Conservation (phyloP, 1,284 basidiomycete species). For the Ceratobasidium papillatum region DNA sequence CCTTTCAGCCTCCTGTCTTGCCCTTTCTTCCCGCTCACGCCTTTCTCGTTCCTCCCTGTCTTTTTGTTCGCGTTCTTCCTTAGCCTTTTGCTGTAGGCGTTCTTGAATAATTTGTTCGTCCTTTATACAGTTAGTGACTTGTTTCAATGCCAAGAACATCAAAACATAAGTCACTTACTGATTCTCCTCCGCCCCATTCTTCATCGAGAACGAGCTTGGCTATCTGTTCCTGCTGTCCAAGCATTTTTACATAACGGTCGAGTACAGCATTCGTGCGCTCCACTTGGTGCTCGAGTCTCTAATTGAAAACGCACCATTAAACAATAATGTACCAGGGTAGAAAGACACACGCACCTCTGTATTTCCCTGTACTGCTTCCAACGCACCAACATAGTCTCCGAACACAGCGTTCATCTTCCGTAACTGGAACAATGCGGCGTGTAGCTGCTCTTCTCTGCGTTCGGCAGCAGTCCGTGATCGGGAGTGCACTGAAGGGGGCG, state of each 20-base stretch:
- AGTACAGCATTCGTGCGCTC: constrained; percentile 45
- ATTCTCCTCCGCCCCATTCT: constrained; percentile 46
- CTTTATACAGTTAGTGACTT: background rate
- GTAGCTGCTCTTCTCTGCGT: constrained; percentile 44
- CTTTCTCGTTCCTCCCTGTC: constrained; percentile 37
- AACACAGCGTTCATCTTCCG: constrained; percentile 44
- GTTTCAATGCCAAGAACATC: too few relatives aligned
- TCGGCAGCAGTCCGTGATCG: constrained; percentile 39
- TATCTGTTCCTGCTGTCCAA: constrained; percentile 46
- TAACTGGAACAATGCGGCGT: constrained; percentile 44
- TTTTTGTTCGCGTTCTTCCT: constrained; percentile 31
- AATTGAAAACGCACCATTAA: background rate
- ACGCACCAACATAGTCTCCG: constrained; percentile 43
- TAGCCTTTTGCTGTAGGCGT: constrained; percentile 29
- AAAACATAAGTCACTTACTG: constrained; percentile 34
- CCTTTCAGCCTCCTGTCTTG: constrained; percentile 38
- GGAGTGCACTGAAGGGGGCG: constrained; percentile 33
- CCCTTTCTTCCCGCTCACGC: constrained; percentile 26
- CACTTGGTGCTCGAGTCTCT: constrained; percentile 44
- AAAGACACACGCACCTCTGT: constrained; percentile 39
- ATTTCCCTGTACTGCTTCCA: constrained; percentile 43
- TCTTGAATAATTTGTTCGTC: constrained; percentile 41
- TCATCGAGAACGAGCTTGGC: constrained; percentile 44
- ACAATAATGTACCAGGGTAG: background rate
- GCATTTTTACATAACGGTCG: constrained; percentile 45